Conservation (phyloP, 2,329 filamentous ascomycete species). For the Fusarium tricinctum region DNA sequence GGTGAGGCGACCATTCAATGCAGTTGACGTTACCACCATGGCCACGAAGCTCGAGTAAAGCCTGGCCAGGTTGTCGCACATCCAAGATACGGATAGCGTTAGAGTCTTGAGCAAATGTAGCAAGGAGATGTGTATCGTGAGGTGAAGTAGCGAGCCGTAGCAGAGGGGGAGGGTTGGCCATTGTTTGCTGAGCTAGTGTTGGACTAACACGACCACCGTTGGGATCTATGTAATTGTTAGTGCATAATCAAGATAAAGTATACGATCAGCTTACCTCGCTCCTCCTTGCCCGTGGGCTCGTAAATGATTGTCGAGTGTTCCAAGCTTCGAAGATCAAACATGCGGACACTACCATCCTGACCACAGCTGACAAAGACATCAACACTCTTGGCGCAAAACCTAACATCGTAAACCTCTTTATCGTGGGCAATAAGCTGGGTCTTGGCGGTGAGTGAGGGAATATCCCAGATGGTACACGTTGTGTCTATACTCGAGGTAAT, state of each 20-base stretch:
- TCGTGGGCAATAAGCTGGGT: conserved; percentile 98
- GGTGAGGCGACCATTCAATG: conserved; percentile 93
- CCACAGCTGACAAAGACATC: conserved; percentile 99
- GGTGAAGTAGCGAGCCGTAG: conserved; percentile 89
- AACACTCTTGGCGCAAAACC: conserved; percentile 98
- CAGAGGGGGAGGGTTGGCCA: conserved; percentile 81
- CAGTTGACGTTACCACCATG: conserved; percentile 89
- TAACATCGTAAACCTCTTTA: conserved; percentile 98
- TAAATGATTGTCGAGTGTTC: conserved; percentile 99
- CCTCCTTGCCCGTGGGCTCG: conserved; percentile 91
- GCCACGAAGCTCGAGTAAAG: conserved; percentile 90
- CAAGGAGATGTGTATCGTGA: conserved; percentile 93
- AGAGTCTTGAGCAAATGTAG: conserved; percentile 96
- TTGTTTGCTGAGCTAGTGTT: conserved; percentile 81
- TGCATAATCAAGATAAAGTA: not conserved
- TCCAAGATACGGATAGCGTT: conserved; percentile 94
- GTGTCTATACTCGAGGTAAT: conserved; percentile 99
- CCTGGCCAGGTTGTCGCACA: conserved; percentile 95
- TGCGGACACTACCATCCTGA: conserved; percentile 95
- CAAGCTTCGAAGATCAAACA: conserved; percentile 97
- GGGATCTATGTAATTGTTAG: conserved; percentile 57
- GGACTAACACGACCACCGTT: conserved; percentile 77
- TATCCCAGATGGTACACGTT: conserved; percentile 99
- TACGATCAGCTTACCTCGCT: conserved; percentile 68
- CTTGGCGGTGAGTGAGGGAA: conserved; percentile 96